Base-by-base conservation (phyloP, 1,139 yeast species). In the Blastobotrys illinoisensis region DNA sequence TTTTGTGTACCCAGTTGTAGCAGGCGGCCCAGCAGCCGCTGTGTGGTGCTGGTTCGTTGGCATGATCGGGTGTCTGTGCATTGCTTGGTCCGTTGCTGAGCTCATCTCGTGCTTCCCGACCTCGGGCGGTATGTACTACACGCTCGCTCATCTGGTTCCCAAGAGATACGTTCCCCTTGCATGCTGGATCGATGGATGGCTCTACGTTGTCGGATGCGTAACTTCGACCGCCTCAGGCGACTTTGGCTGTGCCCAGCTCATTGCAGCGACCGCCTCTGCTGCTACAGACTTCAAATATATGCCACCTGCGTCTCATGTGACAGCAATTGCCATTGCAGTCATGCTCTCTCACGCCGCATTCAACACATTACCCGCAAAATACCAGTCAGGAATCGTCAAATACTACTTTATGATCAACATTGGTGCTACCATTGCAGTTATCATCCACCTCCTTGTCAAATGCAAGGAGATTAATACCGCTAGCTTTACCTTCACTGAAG, bases 51-150 rank as follows among this genome's bases (percentile, higher is more conserved):
- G 83, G 55, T 62, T 77, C 3, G 80, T 81, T 59, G 79, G 81
- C 52, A 78, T 83, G 9, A 70, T 69, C 50, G 67, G 78, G 36
- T 74, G 80, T 5, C 65, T 74, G 50, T 71, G 76, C 63, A 71
- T 78, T 52, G 81, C 78, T n/a, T 67, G 74, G 13, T 74, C 82
- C 1, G 79, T 84, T 77, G 77, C 86, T 1, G 83, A 82, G 59
- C 68, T 83, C 54, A 83, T 83, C 11, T 77, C 83, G 23, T 77
- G 86, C 6, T 79, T 81, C 62, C 88, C 89, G 46, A 85, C 89
- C 1, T 76, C 82, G n/a, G 89, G 89, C 50, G 88, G 88, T 2
- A 72, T 84, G 44, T 68, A 69, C 63, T 77, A 77, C 54, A 80
- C 84, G 83, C 76, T 82, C 1, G 69, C 79, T 61, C 78, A 77